phyloP scores from a whole-genome alignment of 305 asterid species.

The Fraxinus platypoda region DNA sequence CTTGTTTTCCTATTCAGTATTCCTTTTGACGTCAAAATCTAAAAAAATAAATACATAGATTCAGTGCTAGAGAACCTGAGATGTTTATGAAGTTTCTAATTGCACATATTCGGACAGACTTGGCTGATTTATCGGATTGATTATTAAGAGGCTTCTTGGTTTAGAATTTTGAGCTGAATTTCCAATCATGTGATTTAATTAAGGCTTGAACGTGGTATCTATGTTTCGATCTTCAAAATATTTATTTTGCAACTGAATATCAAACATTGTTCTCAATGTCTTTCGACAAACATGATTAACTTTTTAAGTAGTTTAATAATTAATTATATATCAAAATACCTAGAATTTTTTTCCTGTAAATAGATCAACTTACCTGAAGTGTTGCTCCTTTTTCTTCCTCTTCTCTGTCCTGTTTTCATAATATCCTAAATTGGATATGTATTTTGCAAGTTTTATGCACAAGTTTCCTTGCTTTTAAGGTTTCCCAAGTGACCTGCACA shows the following conservation, averaged over 20 bases:
- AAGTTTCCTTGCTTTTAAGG: background rate
- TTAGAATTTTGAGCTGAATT: background rate
- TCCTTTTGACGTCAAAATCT: background rate
- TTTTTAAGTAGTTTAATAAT: background rate
- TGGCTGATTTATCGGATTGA: background rate
- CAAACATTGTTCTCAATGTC: background rate
- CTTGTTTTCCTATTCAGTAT: background rate
- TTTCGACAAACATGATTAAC: background rate
- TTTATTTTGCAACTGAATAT: background rate
- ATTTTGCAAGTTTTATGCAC: background rate
- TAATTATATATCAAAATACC: background rate
- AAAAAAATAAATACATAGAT: background rate
- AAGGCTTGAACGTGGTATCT: background rate
- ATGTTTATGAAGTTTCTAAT: background rate
- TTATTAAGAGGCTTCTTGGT: background rate
- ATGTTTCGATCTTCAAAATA: background rate
- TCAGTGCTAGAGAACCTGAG: background rate
- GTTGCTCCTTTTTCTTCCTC: conserved; percentile 1
- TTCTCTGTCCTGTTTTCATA: background rate
- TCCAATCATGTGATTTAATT: background rate
- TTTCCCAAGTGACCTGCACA: background rate
- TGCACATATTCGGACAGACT: background rate
- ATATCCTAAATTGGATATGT: conserved; percentile 2
- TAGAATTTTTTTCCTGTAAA: background rate
- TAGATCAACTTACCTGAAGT: background rate